A percentile compares a stretch with the other conserved stretches of the same genome.
These are phyloP conservation scores for Leishmania arabica DNA, from an alignment of 208 protist genomes.

Conservation along the genomic window DNA sequence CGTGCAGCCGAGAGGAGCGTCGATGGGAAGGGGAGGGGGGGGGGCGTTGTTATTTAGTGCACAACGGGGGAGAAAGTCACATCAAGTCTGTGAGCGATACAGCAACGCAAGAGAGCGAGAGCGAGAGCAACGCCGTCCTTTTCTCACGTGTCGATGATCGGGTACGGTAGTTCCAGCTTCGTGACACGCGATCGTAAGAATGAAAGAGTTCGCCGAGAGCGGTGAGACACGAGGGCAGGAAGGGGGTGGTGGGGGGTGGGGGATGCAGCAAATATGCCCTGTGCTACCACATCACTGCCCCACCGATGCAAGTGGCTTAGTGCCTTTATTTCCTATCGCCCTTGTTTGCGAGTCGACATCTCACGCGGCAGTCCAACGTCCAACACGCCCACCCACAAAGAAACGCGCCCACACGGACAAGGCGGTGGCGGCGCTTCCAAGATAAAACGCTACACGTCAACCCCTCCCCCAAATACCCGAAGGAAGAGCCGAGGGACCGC, in stretches of 20 bases:
- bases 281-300: background rate
- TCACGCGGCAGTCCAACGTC: background rate
- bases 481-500: background rate
- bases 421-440: too few relatives aligned
- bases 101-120: background rate
- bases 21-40: background rate
- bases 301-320: background rate
- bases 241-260: too few relatives aligned
- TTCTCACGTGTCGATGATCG: background rate
- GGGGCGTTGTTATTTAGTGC: background rate
- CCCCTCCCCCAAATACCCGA: background rate
- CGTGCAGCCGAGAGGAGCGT: background rate
- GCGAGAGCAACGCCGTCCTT: background rate
- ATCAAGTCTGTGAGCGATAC: background rate
- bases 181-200: background rate
- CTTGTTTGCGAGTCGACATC: background rate
- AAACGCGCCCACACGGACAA: background rate
- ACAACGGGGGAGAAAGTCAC: too few relatives aligned
- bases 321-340: background rate
- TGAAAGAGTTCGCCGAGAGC: background rate
- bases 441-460: too few relatives aligned
- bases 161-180: background rate
- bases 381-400: background rate
- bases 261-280: background rate
- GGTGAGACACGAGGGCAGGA: background rate